Percentiles rank a stretch among this genome's conserved stretches.
Evolutionary conservation across 148 eudicot genomes (phyloP).

Genomic region (Rhododendron griersonianum): DNA sequence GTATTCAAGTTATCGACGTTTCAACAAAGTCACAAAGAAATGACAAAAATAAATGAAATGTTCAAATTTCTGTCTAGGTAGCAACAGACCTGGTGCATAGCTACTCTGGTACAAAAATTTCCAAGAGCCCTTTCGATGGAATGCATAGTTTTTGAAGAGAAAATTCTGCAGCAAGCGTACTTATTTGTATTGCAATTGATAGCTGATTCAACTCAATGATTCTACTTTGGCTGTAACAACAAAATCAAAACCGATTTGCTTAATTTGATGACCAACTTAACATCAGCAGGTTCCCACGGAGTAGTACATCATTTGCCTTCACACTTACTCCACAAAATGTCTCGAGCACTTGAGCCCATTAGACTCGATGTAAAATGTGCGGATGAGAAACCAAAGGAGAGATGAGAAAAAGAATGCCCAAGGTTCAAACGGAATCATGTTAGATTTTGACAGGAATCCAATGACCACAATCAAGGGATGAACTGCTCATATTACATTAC

Average conservation of each 20-base stretch:
- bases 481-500: not conserved
- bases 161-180: not conserved
- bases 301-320: not conserved
- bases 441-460: not conserved
- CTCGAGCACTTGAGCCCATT: not conserved
- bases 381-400: not conserved
- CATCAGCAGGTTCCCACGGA: not conserved
- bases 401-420: not conserved
- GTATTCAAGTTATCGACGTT: too few relatives aligned
- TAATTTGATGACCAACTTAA: not conserved
- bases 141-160: not conserved
- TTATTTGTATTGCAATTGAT: not conserved
- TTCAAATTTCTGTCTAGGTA: not conserved
- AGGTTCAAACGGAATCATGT: not conserved
- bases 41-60: too few relatives aligned
- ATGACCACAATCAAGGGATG: not conserved
- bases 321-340: not conserved
- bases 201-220: not conserved
- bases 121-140: not conserved
- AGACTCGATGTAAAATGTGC: not conserved
- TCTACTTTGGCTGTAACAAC: not conserved
- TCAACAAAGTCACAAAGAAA: too few relatives aligned
- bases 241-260: not conserved
- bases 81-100: not conserved
- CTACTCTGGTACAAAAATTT: not conserved